Evolutionary conservation across 2,329 filamentous ascomycete genomes (phyloP).

Genomic region (Pseudocercospora ulei): DNA sequence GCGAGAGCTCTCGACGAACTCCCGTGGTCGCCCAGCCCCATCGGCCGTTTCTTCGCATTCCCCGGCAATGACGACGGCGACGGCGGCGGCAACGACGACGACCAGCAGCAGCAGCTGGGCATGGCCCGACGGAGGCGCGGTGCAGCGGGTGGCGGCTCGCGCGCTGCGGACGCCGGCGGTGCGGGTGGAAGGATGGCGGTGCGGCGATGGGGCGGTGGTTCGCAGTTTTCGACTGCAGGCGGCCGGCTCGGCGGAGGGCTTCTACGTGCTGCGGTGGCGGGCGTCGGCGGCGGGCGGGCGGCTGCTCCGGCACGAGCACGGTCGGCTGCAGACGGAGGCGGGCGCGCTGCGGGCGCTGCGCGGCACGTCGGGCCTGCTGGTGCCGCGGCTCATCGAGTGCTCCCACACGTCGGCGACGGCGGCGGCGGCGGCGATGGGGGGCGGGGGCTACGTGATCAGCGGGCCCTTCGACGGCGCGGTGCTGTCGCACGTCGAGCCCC

Average conservation of each 20-base stretch:
- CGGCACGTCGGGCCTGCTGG: conserved; percentile 33
- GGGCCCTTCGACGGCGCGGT: conserved; percentile 28
- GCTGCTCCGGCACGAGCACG: conserved; percentile 39
- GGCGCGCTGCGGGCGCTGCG: conserved; percentile 35
- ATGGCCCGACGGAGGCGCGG: conserved; percentile 23
- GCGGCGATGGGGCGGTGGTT: conserved; percentile 32
- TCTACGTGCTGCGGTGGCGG: conserved; percentile 38
- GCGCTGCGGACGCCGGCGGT: conserved; percentile 28
- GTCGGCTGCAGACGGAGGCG: conserved; percentile 36
- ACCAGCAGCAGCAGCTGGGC: no score
- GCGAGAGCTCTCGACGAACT: no score
- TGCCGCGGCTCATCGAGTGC: conserved; percentile 37
- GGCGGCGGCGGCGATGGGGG: conserved; percentile 19
- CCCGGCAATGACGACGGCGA: no score
- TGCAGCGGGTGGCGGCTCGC: conserved; percentile 24
- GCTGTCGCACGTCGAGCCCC: conserved; percentile 25
- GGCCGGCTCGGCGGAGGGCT: conserved; percentile 34
- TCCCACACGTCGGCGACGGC: conserved; percentile 15
- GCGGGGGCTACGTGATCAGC: conserved; percentile 27
- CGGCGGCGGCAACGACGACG: no score
- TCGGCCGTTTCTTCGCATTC: no score
- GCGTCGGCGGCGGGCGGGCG: conserved; percentile 34
- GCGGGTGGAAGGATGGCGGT: conserved; percentile 25
- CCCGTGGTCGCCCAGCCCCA: no score
- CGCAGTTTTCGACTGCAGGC: conserved; percentile 39